Evolutionary conservation across 257 asterid species (phyloP), one percentile per base, ranked within the genome.

Genomic region (Handroanthus guayacan): DNA sequence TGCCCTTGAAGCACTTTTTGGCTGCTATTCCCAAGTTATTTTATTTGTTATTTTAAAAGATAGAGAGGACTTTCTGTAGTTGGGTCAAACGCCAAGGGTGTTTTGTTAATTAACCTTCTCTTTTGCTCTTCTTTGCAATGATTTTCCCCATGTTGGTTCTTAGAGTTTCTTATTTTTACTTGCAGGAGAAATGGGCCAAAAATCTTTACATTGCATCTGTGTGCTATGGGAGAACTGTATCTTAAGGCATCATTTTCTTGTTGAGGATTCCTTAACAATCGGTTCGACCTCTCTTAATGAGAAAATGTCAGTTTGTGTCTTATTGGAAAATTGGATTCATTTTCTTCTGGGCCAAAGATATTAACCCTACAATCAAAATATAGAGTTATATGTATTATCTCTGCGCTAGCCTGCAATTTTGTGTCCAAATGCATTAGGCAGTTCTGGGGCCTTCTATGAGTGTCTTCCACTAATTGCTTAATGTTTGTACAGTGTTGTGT

Each of bases 171-270:
- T 14, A 41, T 51, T 68, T 6, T 52, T 74, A 31, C 12, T 57
- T 81, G 80, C 92, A 91, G 97, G 97, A 91, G 74, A 91, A 89
- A 82, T 91, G 97, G 97, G 88, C 87, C 0, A 91, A 91, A 74
- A 91, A 91, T 78, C 93, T 91, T 76, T 91, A 91, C 84, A 82
- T 91, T 67, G 96, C 97, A 17, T 91, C 95, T 6, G 82, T 91
- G 51, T 91, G 97, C 83, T 91, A 89, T 67, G 97, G 97, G 64
- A 77, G 95, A 79, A 89, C 95, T 72, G 93, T 91, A 69, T 89
- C 92, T 65, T 91, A 89, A 90, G 56, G 51, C 44, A 38, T 71
- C 61, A 13, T 43, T 6, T 58, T 65, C 78, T 67, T 60, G 64
- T 55, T 36, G 55, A 71, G 61, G 65, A 61, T 78, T 77, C 34